Percentiles rank a stretch among this genome's conserved stretches.
Conservation (phyloP, 352 stramenopile genomes). For the Blastocystis sp. region DNA sequence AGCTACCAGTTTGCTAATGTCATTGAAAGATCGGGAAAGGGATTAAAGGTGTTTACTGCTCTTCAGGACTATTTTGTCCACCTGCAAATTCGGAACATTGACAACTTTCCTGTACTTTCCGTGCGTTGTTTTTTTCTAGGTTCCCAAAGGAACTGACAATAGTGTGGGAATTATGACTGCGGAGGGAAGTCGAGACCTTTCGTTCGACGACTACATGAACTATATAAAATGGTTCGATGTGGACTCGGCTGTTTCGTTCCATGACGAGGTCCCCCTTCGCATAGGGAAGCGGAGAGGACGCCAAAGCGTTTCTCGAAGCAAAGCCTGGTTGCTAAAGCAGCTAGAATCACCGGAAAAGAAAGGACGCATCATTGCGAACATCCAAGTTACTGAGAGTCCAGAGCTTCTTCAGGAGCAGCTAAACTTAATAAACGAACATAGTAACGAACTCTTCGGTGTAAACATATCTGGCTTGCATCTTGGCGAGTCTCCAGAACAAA, state of each 20-base stretch:
- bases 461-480: constrained; percentile 38
- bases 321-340: not conserved
- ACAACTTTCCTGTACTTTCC: constrained; percentile 13
- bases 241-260: not conserved
- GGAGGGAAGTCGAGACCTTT: constrained; percentile 46
- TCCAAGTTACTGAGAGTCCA: constrained; percentile 9
- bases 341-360: not conserved
- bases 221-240: not conserved
- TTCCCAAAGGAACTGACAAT: constrained; percentile 13
- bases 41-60: constrained; percentile 30
- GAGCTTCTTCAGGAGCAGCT: constrained; percentile 21
- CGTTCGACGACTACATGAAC: not conserved
- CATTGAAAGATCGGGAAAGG: not conserved
- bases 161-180: constrained; percentile 6
- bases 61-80: constrained; percentile 55
- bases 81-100: constrained; percentile 25
- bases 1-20: constrained; percentile 18
- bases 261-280: constrained; percentile 4
- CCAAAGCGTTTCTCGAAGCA: constrained; percentile 19
- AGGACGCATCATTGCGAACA: constrained; percentile 7
- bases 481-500: constrained; percentile 20
- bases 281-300: constrained; percentile 21
- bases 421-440: not conserved
- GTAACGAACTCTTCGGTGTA: not conserved
- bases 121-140: not conserved